Evolutionary conservation across 257 asterid species (phyloP).

Genomic region (Fraxinus anomala): DNA sequence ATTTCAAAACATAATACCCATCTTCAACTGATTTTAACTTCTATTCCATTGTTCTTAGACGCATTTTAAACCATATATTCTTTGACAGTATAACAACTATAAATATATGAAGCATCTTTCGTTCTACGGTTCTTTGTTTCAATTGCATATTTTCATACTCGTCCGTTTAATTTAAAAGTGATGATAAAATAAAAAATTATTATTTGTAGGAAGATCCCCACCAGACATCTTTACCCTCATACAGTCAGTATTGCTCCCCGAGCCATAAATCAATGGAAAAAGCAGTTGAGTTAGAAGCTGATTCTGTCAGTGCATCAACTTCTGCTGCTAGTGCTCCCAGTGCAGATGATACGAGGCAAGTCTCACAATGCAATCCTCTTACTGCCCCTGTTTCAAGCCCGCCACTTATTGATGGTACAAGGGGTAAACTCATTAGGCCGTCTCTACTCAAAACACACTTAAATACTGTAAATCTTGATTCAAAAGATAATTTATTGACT

Average conservation of each 20-base stretch:
- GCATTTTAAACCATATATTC: neutral
- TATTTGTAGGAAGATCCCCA: slow-evolving; percentile 36
- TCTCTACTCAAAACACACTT: slow-evolving; percentile 13
- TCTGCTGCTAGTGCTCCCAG: slow-evolving; percentile 18
- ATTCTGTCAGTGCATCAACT: slow-evolving; percentile 18
- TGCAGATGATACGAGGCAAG: slow-evolving; percentile 21
- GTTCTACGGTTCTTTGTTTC: neutral
- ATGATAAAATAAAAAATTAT: slow-evolving; percentile 7
- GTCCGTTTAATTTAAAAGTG: neutral
- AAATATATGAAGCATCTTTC: neutral
- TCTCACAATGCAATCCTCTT: slow-evolving; percentile 1
- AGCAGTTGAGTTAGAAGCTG: slow-evolving; percentile 20
- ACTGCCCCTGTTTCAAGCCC: neutral
- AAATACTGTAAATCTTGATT: slow-evolving; percentile 20
- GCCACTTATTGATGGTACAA: slow-evolving; percentile 24
- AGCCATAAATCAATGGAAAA: slow-evolving; percentile 24
- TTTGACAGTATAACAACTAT: neutral
- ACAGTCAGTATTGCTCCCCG: slow-evolving; percentile 19
- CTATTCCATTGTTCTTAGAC: neutral
- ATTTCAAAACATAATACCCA: neutral
- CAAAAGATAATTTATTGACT: slow-evolving; percentile 19
- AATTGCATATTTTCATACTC: neutral
- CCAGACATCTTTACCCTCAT: slow-evolving; percentile 23
- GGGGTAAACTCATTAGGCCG: slow-evolving; percentile 12
- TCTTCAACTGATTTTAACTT: slow-evolving; percentile 7